Conservation (phyloP, 2,329 filamentous ascomycete species). For the Aspergillus versicolor region DNA sequence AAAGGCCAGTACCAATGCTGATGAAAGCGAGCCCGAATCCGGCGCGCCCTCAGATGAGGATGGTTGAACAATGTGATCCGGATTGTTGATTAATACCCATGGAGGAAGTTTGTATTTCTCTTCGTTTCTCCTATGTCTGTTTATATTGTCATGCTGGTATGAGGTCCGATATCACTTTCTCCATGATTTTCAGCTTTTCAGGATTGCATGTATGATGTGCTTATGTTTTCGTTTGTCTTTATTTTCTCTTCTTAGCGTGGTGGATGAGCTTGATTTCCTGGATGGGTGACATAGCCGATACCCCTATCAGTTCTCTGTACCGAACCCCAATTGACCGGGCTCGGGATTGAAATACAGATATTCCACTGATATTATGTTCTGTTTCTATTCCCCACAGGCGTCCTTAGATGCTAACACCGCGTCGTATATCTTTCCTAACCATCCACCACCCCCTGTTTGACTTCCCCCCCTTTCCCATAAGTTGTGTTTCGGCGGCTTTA, state of each 20-base stretch:
- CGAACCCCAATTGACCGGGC: background rate
- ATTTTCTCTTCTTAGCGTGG: constrained; percentile 13
- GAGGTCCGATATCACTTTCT: constrained; percentile 20
- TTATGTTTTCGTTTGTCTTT: constrained; percentile 14
- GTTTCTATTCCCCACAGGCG: background rate
- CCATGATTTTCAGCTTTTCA: constrained; percentile 20
- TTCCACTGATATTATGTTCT: constrained; percentile 1
- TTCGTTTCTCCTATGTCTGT: constrained; percentile 23
- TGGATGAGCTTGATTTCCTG: constrained; percentile 13
- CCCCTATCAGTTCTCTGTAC: constrained; percentile 16
- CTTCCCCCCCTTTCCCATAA: background rate
- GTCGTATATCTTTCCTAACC: background rate
- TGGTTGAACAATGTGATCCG: constrained; percentile 31
- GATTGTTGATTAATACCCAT: constrained; percentile 26
- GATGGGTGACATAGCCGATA: constrained; percentile 16
- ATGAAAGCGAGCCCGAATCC: constrained; percentile 54
- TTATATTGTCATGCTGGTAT: constrained; percentile 30
- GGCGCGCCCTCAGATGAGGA: constrained; percentile 51
- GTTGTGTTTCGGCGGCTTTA: background rate
- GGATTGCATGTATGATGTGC: constrained; percentile 29
- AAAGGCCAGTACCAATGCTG: constrained; percentile 47
- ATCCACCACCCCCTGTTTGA: too few species aligned
- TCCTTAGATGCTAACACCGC: constrained; percentile 3
- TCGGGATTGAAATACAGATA: constrained; percentile 5
- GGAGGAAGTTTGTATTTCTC: constrained; percentile 20